A percentile compares a stretch with the other conserved stretches of the same genome.
These are phyloP conservation scores for Tympanopsis confertula DNA, from an alignment of 2,329 filamentous ascomycete species.

Conservation along the genomic window DNA sequence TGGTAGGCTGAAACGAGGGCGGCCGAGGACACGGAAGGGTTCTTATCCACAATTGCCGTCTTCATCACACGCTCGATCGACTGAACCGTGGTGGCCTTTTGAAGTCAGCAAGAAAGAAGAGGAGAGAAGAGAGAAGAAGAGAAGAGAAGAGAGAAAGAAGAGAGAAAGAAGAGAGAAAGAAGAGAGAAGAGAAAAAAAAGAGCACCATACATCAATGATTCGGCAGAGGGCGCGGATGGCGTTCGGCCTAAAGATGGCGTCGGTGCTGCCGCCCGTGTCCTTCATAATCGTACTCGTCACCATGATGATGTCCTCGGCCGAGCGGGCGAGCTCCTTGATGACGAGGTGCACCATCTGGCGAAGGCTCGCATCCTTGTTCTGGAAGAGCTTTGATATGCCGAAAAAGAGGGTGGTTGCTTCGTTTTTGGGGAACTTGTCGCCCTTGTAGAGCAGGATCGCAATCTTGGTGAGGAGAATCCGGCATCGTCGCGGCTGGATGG, in stretches of 20 bases:
- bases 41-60: conserved; percentile 98
- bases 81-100: conserved; percentile 81
- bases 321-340: conserved; percentile 92
- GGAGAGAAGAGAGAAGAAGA: conserved; percentile 1
- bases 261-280: conserved; percentile 89
- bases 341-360: conserved; percentile 98
- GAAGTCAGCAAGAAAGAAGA: conserved; percentile 11
- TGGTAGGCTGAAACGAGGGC: conserved; percentile 96
- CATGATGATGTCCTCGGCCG: conserved; percentile 98
- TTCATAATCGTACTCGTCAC: conserved; percentile 99
- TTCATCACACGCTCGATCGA: conserved; percentile 98
- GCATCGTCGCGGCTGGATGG: conserved; percentile 93
- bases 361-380: conserved; percentile 96
- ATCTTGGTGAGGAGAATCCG: conserved; percentile 96
- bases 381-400: conserved; percentile 96
- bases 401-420: conserved; percentile 98
- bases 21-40: conserved; percentile 89
- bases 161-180: no score
- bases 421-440: conserved; percentile 91
- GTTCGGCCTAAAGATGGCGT: conserved; percentile 87
- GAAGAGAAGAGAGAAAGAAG: conserved; percentile 1
- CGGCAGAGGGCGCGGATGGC: conserved; percentile 90
- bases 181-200: no score
- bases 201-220: conserved; percentile 82
- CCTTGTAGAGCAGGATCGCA: conserved; percentile 87